Evolutionary conservation across 148 eudicot species (phyloP), one percentile per base, ranked within the genome.

Genomic region (Chenopodium berlandieri): DNA sequence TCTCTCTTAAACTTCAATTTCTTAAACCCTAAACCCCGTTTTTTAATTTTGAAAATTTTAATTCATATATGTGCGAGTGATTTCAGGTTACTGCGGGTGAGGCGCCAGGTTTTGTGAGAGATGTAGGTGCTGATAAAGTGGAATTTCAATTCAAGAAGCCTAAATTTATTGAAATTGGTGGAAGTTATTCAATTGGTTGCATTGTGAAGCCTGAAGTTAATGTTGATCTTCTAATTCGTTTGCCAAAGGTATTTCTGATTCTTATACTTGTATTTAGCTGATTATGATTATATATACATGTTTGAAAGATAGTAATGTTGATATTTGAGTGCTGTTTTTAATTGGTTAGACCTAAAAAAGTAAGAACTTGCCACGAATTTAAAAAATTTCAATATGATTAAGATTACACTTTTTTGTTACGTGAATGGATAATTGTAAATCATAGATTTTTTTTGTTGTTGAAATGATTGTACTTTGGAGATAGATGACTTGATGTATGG

Each of bases 131-230:
- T 22, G 97, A 93, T 76, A 93, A 95, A 82, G 99, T 92, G 10
- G 93, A 95, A 4, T 95, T 95, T 75, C 89, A 88, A 77, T 95
- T 95, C 84, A 94, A 84, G 88, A 90, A 81, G 87, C 99, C 99
- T 2, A 79, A 81, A 67, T 85, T 89, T 4, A 68, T 95, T 40
- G 85, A 94, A 86, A 70, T 92, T 69, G 92, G 95, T 27, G 99
- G 99, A 44, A 94, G 99, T 81, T 95, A 93, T 88, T 86, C 92
- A 1, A 85, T 87, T 48, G 89, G 79, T 14, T 91, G 92, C 81
- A 73, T 94, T 75, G 94, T 87, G 10, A 91, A 84, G 75, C 97
- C 97, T 6, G 92, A 92, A 84, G 86, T 89, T 11, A 89, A 86
- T 88, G 88, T 95, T 40, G 99, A 95, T 85, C 84, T 95, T 75